Evolutionary conservation across 2,329 filamentous ascomycete species (phyloP).

Genomic region (Curvularia spicifera): DNA sequence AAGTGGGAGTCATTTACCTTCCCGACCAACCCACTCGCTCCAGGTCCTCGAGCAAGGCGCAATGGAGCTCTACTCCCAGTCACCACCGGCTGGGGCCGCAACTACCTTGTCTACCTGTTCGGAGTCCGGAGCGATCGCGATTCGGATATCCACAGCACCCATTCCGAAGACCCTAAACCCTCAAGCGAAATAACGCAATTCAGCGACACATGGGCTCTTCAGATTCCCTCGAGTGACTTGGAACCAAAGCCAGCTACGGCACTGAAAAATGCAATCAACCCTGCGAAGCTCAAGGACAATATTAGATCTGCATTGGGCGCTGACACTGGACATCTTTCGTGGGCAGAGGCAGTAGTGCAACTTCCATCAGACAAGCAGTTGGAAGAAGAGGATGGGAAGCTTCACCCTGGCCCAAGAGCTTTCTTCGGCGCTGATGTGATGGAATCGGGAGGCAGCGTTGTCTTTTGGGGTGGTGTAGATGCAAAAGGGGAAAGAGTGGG

Average conservation of each 20-base stretch:
- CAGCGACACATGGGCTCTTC: constrained; percentile 55
- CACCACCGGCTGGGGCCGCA: constrained; percentile 53
- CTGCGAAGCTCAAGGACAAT: constrained; percentile 54
- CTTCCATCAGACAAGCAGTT: constrained; percentile 42
- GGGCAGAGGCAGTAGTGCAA: constrained; percentile 53
- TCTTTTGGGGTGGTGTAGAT: constrained; percentile 54
- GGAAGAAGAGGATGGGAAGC: constrained; percentile 49
- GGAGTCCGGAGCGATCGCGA: constrained; percentile 33
- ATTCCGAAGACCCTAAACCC: constrained; percentile 15
- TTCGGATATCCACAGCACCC: not conserved
- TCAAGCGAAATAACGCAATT: constrained; percentile 37
- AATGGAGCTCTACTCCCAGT: constrained; percentile 51
- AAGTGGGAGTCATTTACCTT: constrained; percentile 52
- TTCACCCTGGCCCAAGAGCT: constrained; percentile 54
- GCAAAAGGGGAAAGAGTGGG: constrained; percentile 53
- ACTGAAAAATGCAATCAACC: constrained; percentile 46
- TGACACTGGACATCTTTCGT: constrained; percentile 50
- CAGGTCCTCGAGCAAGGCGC: constrained; percentile 51
- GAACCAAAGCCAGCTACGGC: constrained; percentile 30
- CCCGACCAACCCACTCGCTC: constrained; percentile 52
- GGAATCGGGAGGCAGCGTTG: constrained; percentile 45
- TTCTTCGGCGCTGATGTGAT: constrained; percentile 52
- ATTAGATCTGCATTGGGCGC: constrained; percentile 51
- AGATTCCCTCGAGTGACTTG: constrained; percentile 49
- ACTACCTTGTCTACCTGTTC: constrained; percentile 54